phyloP scores from a whole-genome alignment of 805 yeast species.

The Komagataella populi region DNA sequence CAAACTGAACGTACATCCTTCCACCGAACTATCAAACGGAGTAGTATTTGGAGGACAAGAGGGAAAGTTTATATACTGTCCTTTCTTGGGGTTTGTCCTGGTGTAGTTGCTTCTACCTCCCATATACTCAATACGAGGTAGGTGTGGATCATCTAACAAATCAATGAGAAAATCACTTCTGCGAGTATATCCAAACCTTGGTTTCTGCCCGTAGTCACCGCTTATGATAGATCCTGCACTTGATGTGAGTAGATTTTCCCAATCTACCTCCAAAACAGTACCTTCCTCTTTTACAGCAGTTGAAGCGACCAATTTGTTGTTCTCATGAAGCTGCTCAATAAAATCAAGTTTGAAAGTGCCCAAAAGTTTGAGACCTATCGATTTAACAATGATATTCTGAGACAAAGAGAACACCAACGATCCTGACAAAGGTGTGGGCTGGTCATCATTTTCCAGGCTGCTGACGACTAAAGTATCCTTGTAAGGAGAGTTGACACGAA shows the following conservation, averaged over 20 bases:
- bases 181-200: background rate
- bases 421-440: conserved; percentile 28
- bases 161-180: background rate
- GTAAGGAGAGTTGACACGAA: conserved; percentile 13
- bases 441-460: conserved; percentile 31
- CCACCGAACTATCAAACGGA: conserved; percentile 10
- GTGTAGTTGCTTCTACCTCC: background rate
- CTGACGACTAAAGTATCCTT: conserved; percentile 27
- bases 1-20: conserved; percentile 16
- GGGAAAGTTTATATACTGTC: conserved; percentile 14
- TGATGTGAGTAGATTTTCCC: conserved; percentile 31
- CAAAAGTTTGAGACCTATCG: conserved; percentile 21
- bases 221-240: conserved; percentile 22
- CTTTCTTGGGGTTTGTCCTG: background rate
- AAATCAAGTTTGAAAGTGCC: conserved; percentile 32
- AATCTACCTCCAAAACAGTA: conserved; percentile 26
- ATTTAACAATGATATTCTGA: conserved; percentile 24
- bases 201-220: conserved; percentile 27
- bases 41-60: conserved; percentile 1
- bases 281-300: conserved; percentile 24
- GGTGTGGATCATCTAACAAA: background rate
- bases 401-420: conserved; percentile 31
- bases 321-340: conserved; percentile 17
- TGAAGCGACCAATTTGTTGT: conserved; percentile 14
- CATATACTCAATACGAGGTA: background rate